Base-by-base conservation (phyloP, 2,329 filamentous ascomycete genomes). In the Neofusicoccum sp. region DNA sequence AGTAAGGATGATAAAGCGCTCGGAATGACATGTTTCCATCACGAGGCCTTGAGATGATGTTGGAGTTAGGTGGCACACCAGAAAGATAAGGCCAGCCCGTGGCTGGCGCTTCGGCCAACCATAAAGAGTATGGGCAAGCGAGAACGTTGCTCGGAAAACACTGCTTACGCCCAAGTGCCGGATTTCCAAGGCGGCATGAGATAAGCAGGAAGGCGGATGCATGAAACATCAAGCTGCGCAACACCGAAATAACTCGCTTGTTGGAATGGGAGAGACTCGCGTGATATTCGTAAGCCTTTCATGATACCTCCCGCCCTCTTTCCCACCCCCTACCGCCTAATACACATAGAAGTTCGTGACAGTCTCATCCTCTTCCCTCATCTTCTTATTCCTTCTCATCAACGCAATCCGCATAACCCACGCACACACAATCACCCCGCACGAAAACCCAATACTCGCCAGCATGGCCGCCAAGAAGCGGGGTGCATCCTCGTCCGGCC, bases 361-460 rank as follows among this genome's bases (percentile, higher is more conserved):
- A 7, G 16, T 28, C 8, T 36, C 36, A 43, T 56, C 51, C 38
- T 8, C 8, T 61, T 70, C 68, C 28, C 65, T 62, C 5, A 73
- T 64, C 66, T 64, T 64, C 69, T 67, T 72, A 63, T 73, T 73
- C 66, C 66, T 69, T 62, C 65, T 64, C 53, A 65, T 61, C 48
- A 73, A 67, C n/a, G 68, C 34, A 30, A 71, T 63, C 67, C 72
- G 70, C 7, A 70, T 70, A 1, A 70, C 36, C 70, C 70, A 73
- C 8, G 71, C 71, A 5, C 68, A 62, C 26, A 63, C 31, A 24
- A 69, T 69, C 12, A 70, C 72, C 14, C 66, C 69, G 12, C 70
- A 57, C 3, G 70, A 73, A 54, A 73, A 73, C 0, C 67, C 70
- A 12, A 71, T 71, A 3, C 70, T 72, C 1, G 68, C 66, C 14